Evolutionary conservation across 2,329 filamentous ascomycete genomes (phyloP).

Genomic region (Aspergillus thermomutatus): DNA sequence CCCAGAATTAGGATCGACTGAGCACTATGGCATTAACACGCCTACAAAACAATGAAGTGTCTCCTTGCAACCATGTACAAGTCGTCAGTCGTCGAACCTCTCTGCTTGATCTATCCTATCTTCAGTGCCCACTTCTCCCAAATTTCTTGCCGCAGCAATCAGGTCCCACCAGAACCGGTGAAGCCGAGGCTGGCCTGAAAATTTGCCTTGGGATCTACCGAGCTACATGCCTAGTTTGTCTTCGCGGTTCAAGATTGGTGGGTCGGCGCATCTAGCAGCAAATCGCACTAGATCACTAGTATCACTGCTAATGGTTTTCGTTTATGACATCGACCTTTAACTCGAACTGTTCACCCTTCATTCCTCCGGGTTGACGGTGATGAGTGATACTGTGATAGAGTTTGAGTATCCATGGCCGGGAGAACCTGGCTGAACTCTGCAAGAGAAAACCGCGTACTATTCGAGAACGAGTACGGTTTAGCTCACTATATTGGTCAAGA

Average conservation of each 20-base stretch:
- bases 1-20: background rate
- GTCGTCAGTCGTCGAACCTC: background rate
- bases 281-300: background rate
- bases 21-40: background rate
- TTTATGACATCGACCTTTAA: background rate
- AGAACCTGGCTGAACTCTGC: too few species aligned
- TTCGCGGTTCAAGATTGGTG: background rate
- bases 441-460: too few species aligned
- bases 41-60: background rate
- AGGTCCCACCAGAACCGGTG: background rate
- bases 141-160: too few species aligned
- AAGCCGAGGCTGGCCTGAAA: background rate
- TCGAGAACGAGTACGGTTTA: too few species aligned
- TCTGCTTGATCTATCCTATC: too few species aligned
- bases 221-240: background rate
- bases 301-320: background rate
- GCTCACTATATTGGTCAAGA: background rate
- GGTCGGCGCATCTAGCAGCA: background rate
- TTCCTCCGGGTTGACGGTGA: background rate
- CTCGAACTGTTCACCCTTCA: too few species aligned
- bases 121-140: too few species aligned
- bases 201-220: too few species aligned
- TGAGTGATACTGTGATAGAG: background rate
- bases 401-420: background rate
- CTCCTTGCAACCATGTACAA: background rate